Conservation (phyloP, 768 basidiomycete genomes). For the Russula sp. region DNA sequence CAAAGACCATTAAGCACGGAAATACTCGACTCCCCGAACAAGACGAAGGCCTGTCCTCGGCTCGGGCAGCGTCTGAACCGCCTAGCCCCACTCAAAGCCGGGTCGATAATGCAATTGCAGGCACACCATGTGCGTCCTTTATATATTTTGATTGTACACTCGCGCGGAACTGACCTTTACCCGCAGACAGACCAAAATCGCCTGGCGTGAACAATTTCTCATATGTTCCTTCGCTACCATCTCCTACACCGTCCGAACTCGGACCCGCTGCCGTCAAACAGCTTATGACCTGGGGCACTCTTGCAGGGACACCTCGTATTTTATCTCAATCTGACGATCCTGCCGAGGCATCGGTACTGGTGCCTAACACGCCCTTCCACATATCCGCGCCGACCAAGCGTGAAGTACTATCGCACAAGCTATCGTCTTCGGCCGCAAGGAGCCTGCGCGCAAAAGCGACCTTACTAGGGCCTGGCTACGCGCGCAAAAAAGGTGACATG, state of each 20-base stretch:
- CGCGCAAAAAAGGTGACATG: slow-evolving; percentile 54
- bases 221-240: slow-evolving; percentile 80
- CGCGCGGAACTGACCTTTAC: slow-evolving; percentile 12
- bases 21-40: slow-evolving; percentile 80
- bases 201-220: slow-evolving; percentile 54
- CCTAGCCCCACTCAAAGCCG: slow-evolving; percentile 88
- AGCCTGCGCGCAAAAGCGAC: slow-evolving; percentile 74
- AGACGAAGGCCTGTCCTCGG: slow-evolving; percentile 44
- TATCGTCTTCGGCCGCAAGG: slow-evolving; percentile 78
- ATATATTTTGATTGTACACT: background rate
- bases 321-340: slow-evolving; percentile 60
- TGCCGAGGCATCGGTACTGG: slow-evolving; percentile 34
- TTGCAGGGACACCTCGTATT: slow-evolving; percentile 87
- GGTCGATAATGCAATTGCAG: slow-evolving; percentile 88
- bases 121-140: slow-evolving; percentile 71
- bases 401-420: slow-evolving; percentile 73
- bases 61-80: slow-evolving; percentile 49
- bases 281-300: slow-evolving; percentile 96
- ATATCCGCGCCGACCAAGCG: slow-evolving; percentile 72
- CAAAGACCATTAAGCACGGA: slow-evolving; percentile 64
- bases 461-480: slow-evolving; percentile 41
- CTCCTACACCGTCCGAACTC: slow-evolving; percentile 77
- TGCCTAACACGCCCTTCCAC: slow-evolving; percentile 64
- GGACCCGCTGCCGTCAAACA: slow-evolving; percentile 82
- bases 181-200: slow-evolving; percentile 56